Conservation (phyloP, 2,329 filamentous ascomycete species). For the Emericellopsis atlantica region DNA sequence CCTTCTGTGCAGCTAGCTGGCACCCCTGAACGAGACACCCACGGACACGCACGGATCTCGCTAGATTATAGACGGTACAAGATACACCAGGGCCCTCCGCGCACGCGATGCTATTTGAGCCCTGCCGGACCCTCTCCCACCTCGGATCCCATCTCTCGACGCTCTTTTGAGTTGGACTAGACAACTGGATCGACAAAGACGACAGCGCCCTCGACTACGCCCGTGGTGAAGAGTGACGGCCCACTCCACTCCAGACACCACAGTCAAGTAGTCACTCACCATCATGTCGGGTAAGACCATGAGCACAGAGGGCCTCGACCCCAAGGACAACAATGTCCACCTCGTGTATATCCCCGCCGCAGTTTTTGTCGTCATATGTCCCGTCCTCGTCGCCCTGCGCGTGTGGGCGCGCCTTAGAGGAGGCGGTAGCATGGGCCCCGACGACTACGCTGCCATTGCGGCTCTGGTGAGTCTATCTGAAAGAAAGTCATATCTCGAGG, state of each 20-base stretch:
- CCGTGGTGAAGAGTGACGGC: too few relatives aligned
- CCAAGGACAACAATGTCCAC: slow-evolving; percentile 9
- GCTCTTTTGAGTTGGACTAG: too few relatives aligned
- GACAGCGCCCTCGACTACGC: too few relatives aligned
- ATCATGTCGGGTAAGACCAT: neutral
- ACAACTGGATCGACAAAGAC: too few relatives aligned
- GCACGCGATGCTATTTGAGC: too few relatives aligned
- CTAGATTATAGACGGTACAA: too few relatives aligned
- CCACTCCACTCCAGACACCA: neutral
- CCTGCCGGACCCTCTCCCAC: too few relatives aligned
- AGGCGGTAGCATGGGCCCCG: slow-evolving; percentile 8
- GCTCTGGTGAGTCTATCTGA: slow-evolving; percentile 6
- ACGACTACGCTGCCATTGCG: slow-evolving; percentile 10
- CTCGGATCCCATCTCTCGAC: too few relatives aligned
- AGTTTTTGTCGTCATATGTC: slow-evolving; percentile 10
- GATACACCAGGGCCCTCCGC: too few relatives aligned
- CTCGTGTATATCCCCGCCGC: slow-evolving; percentile 12
- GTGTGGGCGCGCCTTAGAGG: slow-evolving; percentile 9
- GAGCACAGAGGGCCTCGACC: neutral
- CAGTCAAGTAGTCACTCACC: neutral
- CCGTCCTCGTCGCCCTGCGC: slow-evolving; percentile 7
- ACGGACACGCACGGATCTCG: too few relatives aligned
- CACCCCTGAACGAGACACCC: too few relatives aligned
- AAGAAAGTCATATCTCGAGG: neutral
- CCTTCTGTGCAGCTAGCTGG: too few relatives aligned